Conservation (phyloP, 441 rosid species). For the Populus hybrid region DNA sequence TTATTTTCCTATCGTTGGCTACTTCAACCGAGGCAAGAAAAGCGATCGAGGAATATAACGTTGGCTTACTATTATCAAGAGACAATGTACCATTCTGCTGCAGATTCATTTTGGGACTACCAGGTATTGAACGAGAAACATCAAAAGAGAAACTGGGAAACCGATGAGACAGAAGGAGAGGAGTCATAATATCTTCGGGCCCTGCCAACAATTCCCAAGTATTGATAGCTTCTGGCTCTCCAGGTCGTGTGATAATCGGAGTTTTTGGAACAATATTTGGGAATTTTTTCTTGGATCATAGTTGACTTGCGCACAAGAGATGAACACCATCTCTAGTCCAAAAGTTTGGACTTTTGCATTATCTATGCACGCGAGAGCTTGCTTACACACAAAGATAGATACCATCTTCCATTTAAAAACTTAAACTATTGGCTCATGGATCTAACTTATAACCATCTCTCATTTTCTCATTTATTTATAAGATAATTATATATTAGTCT, state of each 20-base stretch:
- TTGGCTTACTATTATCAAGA: not conserved
- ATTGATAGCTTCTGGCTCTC: conserved; percentile 31
- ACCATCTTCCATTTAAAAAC: no score
- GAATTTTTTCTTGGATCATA: conserved; percentile 11
- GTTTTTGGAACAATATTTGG: conserved; percentile 23
- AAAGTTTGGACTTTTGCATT: no score
- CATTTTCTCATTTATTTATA: no score
- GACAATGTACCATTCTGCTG: not conserved
- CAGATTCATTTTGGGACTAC: not conserved
- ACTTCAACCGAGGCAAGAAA: not conserved
- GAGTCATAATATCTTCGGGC: conserved; percentile 18
- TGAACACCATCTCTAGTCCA: no score
- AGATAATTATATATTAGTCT: no score
- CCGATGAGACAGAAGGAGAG: not conserved
- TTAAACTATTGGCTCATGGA: no score
- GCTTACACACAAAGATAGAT: no score
- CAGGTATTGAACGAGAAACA: not conserved
- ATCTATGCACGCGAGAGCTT: no score
- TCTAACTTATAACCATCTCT: no score
- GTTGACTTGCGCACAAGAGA: no score
- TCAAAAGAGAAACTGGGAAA: conserved; percentile 24
- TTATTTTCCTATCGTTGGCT: not conserved
- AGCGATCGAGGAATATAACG: not conserved
- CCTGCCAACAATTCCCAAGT: conserved; percentile 34
- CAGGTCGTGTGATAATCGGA: conserved; percentile 27